These are phyloP conservation scores for Brassica carinata DNA, from an alignment of 345 rosid genomes.

Conservation along the genomic window DNA sequence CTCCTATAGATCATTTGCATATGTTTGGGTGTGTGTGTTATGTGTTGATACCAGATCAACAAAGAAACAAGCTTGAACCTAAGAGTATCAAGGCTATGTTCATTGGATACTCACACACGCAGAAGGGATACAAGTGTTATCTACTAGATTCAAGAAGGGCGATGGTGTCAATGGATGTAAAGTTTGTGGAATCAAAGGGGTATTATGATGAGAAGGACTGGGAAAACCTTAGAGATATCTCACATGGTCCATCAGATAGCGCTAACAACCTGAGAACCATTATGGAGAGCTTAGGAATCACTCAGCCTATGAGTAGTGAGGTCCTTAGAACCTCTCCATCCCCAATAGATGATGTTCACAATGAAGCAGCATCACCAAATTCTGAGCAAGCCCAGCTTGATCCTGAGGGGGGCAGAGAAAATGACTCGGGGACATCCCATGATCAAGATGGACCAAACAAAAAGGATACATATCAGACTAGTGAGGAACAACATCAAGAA, in stretches of 20 bases:
- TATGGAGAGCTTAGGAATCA: not conserved
- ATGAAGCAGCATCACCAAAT: too few species aligned
- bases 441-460: too few species aligned
- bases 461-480: too few species aligned
- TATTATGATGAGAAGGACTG: not conserved
- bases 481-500: too few species aligned
- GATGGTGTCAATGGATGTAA: not conserved
- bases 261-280: not conserved
- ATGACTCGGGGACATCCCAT: too few species aligned
- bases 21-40: too few species aligned
- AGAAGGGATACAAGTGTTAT: not conserved
- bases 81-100: not conserved
- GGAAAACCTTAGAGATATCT: not conserved
- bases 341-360: too few species aligned
- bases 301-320: too few species aligned
- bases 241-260: not conserved
- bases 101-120: not conserved
- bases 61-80: not conserved
- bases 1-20: too few species aligned
- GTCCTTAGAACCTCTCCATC: too few species aligned
- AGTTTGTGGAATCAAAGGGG: not conserved
- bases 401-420: too few species aligned
- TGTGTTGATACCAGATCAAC: not conserved
- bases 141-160: not conserved
- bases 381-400: too few species aligned